Base-by-base conservation (phyloP, 306 rosid species). In the Citrullus amarus region DNA sequence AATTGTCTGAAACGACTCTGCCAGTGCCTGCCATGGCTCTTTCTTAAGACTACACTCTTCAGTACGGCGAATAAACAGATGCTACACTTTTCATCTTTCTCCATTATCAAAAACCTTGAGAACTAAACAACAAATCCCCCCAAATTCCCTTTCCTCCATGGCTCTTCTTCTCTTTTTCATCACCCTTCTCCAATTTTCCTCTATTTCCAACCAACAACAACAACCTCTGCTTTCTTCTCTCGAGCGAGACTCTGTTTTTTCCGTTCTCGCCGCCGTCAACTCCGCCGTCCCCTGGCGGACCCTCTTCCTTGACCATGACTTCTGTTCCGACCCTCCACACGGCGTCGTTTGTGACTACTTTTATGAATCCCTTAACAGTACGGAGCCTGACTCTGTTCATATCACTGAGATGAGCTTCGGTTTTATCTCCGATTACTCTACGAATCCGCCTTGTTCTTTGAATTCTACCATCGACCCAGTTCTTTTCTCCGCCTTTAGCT, bases 351-450 rank as follows among this genome's bases (percentile, higher is more conserved):
- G 97, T 55, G 92, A 88, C 76, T 87, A 54, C 59, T 82, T 86
- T 58, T 56, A 78, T 18, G 73, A 79, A 6, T 54, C 65, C 2
- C 50, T 66, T 46, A 9, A 55, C 65, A 67, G 18, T 16, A 9
- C 80, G 44, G 39, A 32, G 18, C 41, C 78, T 58, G 80, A 80
- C 3, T 39, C 89, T 3, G 80, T 32, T 4, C 98, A 88, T 81
- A 32, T 94, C 68, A 82, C 85, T 25, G 87, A 92, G 79, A 86
- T 94, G 55, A 94, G 87, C 76, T 89, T 92, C 57, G 97, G 97
- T 13, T 87, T 80, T 60, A 89, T 92, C 30, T 93, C 98, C 16
- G 98, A 92, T 57, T 85, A 57, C 71, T 48, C 86, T 6, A 85
- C 91, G 1, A 93, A 89, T 89, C 97, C 97, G 8, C 90, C 92